phyloP scores from a whole-genome alignment of 352 stramenopile species.

The Globisporangium parvum region DNA sequence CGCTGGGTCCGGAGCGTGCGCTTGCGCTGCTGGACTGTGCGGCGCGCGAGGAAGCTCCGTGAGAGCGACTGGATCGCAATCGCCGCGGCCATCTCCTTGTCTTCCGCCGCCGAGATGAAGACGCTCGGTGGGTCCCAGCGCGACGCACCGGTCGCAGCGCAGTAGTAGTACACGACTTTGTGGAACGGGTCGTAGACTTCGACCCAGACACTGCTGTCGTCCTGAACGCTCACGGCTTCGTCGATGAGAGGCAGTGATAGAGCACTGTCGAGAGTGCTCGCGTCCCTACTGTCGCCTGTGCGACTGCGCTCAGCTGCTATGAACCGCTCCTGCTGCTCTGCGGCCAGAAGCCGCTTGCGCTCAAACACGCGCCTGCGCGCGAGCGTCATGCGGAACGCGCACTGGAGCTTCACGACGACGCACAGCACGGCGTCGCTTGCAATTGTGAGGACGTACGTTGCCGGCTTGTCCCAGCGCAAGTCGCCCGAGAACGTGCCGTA shows the following conservation, averaged over 20 bases:
- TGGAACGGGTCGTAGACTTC: conserved; percentile 60
- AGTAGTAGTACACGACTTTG: conserved; percentile 59
- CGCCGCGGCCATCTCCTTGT: conserved; percentile 37
- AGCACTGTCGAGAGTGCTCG: too few relatives aligned
- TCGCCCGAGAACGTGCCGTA: conserved; percentile 36
- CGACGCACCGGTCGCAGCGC: conserved; percentile 32
- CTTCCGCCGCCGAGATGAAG: conserved; percentile 30
- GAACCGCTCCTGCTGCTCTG: neutral
- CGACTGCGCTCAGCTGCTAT: neutral
- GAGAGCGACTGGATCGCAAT: conserved; percentile 55
- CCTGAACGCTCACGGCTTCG: conserved; percentile 1
- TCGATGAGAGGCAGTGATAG: neutral
- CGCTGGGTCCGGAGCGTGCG: conserved; percentile 18
- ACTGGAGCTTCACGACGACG: conserved; percentile 41
- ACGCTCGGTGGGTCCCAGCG: conserved; percentile 36
- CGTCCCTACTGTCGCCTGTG: neutral
- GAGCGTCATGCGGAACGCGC: conserved; percentile 40
- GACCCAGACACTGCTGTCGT: conserved; percentile 25
- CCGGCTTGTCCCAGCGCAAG: conserved; percentile 34
- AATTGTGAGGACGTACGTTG: conserved; percentile 24
- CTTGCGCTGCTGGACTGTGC: conserved; percentile 25
- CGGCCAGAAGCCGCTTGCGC: conserved; percentile 16
- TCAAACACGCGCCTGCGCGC: conserved; percentile 31
- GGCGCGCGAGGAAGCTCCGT: conserved; percentile 30
- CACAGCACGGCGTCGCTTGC: conserved; percentile 35